Evolutionary conservation across 164 flowering plant genomes (phyloP).

Genomic region (Litsea cubeba): DNA sequence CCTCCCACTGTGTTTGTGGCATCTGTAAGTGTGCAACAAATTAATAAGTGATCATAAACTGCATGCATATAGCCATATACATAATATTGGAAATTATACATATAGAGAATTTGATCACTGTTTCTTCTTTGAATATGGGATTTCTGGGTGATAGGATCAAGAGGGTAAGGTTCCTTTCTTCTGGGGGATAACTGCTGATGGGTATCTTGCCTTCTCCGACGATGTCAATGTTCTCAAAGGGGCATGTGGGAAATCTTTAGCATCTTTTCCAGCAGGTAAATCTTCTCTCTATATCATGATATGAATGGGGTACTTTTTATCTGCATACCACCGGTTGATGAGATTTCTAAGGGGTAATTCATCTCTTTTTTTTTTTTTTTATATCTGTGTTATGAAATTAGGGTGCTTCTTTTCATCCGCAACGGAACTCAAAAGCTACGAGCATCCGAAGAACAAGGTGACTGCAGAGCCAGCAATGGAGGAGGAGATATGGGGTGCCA

Average conservation of each 20-base stretch:
- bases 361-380: too few species aligned
- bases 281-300: not conserved
- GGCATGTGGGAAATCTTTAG: slow-evolving; percentile 95
- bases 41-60: not conserved
- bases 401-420: slow-evolving; percentile 86
- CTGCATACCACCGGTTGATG: not conserved
- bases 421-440: slow-evolving; percentile 67
- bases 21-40: slow-evolving; percentile 47
- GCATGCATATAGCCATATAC: not conserved
- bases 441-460: slow-evolving; percentile 86
- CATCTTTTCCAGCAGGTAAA: slow-evolving; percentile 89
- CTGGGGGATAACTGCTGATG: slow-evolving; percentile 98
- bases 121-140: not conserved
- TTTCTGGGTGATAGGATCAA: slow-evolving; percentile 55
- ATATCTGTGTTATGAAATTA: slow-evolving; percentile 16
- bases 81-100: not conserved
- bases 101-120: not conserved
- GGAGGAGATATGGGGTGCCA: slow-evolving; percentile 95
- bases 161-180: slow-evolving; percentile 76
- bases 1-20: slow-evolving; percentile 85
- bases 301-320: not conserved
- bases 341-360: not conserved
- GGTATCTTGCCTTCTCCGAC: slow-evolving; percentile 77
- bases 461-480: slow-evolving; percentile 83
- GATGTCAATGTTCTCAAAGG: slow-evolving; percentile 77